Evolutionary conservation across 2,329 filamentous ascomycete species (phyloP), one percentile per base, ranked within the genome.

Genomic region (Penicillium sp.): DNA sequence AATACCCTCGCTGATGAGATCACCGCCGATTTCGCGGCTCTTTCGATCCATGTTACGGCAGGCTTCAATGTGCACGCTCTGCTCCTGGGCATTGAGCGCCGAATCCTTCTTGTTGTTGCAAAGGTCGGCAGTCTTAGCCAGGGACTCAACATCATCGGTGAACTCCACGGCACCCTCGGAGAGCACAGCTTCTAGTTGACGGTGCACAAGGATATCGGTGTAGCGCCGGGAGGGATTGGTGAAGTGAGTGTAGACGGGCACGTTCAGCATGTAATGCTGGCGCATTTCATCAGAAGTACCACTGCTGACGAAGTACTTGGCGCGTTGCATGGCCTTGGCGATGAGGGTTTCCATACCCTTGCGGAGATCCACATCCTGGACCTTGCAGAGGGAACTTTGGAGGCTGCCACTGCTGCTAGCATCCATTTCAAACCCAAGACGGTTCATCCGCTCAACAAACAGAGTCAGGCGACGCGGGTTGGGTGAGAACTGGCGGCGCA

Each of bases 101-200:
- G 92, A 97, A 72, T 99, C 94, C 76, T 97, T 99, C 86, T 97
- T 99, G 71, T 90, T 96, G 80, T 99, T 99, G 83, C 91, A 96
- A 64, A 91, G 86, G 75, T 99, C 94, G 8, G 92, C 90, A 47
- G 90, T 96, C 85, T 97, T 99, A 67, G 87, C 87, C 40, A 99
- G 81, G 54, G 82, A 87, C 71, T 99, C 94, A 57, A 94, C 75
- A 58, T 99, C 94, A 63, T 99, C 94, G 4, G 80, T 86, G 73
- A 94, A 97, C 67, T 97, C 92, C 45, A 90, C 82, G 59, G 87
- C 83, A 59, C 90, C 90, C 51, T 91, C 85, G 1, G 91, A 94
- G 36, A 99, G 82, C 47, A 91, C 86, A 56, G 90, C 84, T 70
- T 97, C 92, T 24, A 99, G 82, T 76, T 99, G 94, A 54, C 94